Base-by-base conservation (phyloP, 2,329 filamentous ascomycete genomes). In the Sphaerulina vaccinii region DNA sequence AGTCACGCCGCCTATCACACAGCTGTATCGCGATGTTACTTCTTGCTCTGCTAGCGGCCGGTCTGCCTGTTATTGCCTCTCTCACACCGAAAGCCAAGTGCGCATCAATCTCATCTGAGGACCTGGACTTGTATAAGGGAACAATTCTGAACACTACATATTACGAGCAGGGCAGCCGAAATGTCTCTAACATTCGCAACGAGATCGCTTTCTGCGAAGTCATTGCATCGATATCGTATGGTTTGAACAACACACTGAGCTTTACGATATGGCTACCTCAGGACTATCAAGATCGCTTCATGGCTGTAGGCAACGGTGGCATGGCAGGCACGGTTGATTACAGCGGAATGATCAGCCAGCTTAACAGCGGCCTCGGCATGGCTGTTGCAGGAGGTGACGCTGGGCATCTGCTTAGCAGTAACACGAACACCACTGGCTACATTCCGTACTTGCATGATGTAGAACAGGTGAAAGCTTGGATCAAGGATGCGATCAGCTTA, bases 401-500 rank as follows among this genome's bases (percentile, higher is more conserved):
- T 7, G 63, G 64, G 1, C 63, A 66, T 49, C 51, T 60, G 5
- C 59, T 60, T n/a, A 38, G 52, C 13, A 48, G 53, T 3, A 66
- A 66, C 48, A 59, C 64, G 33, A 52, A 44, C 21, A 61, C 58
- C 10, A 45, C 39, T 27, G 62, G 62, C 19, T 61, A 56, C 13
- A 5, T 66, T 3, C 61, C 63, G 1, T 66, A 62, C 23, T 52
- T 66, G 1, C 64, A 66, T 46, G 55, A 66, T 29, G n/a, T 41
- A 22, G 58, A 58, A 18, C 61, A 67, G 40, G 59, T 63, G 9
- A 29, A 43, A 18, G 68, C 68, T 1, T 72, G 70, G 70, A 71
- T 71, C 38, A 68, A 71, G 42, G 56, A 71, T 49, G 70, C 68
- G 1, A 68, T 71, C 29, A 65, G 67, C 5, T 59, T 69, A 8